Percentiles rank a stretch among this genome's conserved stretches.
Conservation (phyloP, 2,329 filamentous ascomycete species). For the Chaetomium globosum region DNA sequence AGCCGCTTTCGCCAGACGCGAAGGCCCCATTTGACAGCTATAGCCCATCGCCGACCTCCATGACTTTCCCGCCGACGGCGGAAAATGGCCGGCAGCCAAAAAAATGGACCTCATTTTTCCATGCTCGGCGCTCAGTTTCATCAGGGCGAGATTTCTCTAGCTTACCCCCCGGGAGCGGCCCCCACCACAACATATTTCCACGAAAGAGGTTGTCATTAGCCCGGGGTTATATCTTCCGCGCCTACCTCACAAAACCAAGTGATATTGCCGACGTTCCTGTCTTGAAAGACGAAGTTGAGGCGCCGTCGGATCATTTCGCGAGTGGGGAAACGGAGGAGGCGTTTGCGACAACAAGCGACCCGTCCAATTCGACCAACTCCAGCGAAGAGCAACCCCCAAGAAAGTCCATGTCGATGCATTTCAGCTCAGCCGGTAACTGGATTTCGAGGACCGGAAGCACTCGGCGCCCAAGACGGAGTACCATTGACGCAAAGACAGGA, state of each 20-base stretch:
- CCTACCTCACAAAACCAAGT: slow-evolving; percentile 45
- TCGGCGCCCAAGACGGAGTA: slow-evolving; percentile 56
- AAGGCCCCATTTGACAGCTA: slow-evolving; percentile 45
- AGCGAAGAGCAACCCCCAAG: slow-evolving; percentile 46
- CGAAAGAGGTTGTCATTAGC: slow-evolving; percentile 39
- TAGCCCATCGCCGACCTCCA: slow-evolving; percentile 31
- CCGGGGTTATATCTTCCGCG: slow-evolving; percentile 35
- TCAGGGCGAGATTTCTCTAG: slow-evolving; percentile 38
- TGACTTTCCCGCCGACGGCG: slow-evolving; percentile 5
- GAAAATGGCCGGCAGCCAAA: slow-evolving; percentile 25
- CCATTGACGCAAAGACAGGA: slow-evolving; percentile 45
- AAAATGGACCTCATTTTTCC: slow-evolving; percentile 62
- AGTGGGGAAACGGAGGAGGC: slow-evolving; percentile 17
- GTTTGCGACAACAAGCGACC: slow-evolving; percentile 24
- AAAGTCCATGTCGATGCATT: slow-evolving; percentile 63
- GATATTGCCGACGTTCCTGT: slow-evolving; percentile 35
- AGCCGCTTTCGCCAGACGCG: slow-evolving; percentile 30
- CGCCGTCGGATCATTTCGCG: neutral
- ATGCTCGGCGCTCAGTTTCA: slow-evolving; percentile 45
- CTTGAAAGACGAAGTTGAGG: slow-evolving; percentile 36
- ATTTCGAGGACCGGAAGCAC: slow-evolving; percentile 60
- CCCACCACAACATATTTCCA: slow-evolving; percentile 42
- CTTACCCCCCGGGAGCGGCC: slow-evolving; percentile 40
- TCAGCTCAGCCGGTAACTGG: slow-evolving; percentile 60
- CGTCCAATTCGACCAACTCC: slow-evolving; percentile 28